Conservation (phyloP, 2,329 filamentous ascomycete genomes). For the Aspergillus intermedius region DNA sequence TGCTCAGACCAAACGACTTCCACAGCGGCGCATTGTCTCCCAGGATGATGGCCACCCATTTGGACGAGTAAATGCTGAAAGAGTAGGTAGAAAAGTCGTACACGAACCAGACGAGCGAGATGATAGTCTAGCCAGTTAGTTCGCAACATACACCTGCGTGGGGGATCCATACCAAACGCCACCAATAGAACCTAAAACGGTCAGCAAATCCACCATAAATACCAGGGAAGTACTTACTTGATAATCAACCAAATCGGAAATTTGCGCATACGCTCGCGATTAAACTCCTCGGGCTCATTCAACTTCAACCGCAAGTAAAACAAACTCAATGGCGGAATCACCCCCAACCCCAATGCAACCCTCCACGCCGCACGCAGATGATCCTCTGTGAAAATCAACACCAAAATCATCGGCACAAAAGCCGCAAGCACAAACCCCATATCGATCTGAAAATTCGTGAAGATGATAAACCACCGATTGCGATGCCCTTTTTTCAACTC, state of each 20-base stretch:
- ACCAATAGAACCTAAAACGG: slow-evolving; percentile 62
- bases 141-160: not conserved
- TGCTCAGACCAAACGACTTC: slow-evolving; percentile 80
- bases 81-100: slow-evolving; percentile 82
- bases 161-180: slow-evolving; percentile 48
- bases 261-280: slow-evolving; percentile 61
- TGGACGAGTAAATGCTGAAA: slow-evolving; percentile 76
- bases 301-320: slow-evolving; percentile 66
- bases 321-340: slow-evolving; percentile 68
- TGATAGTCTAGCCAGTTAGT: slow-evolving; percentile 40
- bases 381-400: slow-evolving; percentile 52
- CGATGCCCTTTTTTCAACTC: slow-evolving; percentile 73
- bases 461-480: slow-evolving; percentile 88
- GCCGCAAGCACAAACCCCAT: slow-evolving; percentile 75
- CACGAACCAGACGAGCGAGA: slow-evolving; percentile 76
- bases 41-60: slow-evolving; percentile 55
- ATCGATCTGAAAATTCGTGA: slow-evolving; percentile 84
- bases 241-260: slow-evolving; percentile 48
- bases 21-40: slow-evolving; percentile 58
- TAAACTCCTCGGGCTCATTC: slow-evolving; percentile 72
- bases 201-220: slow-evolving; percentile 28
- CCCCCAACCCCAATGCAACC: slow-evolving; percentile 68
- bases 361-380: slow-evolving; percentile 75
- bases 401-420: slow-evolving; percentile 64
- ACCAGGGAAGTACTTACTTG: slow-evolving; percentile 26